Percentiles rank a stretch among this genome's conserved stretches.
phyloP scores from a whole-genome alignment of 768 basidiomycete species.

The Galerina sulciceps region DNA sequence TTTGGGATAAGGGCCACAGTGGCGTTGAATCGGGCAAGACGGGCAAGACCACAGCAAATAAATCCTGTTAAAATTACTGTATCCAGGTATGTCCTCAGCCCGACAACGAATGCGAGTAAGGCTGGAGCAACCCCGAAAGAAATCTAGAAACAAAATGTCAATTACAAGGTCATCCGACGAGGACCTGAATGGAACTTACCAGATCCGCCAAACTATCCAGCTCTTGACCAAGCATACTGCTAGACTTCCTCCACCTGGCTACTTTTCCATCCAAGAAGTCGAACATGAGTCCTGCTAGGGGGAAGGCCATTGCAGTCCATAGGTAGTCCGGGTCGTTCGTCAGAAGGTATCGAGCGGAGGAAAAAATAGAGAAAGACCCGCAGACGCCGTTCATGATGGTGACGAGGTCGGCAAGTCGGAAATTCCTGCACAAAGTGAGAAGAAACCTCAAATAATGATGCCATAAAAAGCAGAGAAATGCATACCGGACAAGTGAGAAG shows the following conservation, averaged over 20 bases:
- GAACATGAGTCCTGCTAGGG: slow-evolving; percentile 94
- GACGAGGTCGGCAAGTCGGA: slow-evolving; percentile 95
- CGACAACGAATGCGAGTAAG: slow-evolving; percentile 88
- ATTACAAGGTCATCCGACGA: slow-evolving; percentile 3
- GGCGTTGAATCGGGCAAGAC: slow-evolving; percentile 97
- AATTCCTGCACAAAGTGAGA: slow-evolving; percentile 68
- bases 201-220: slow-evolving; percentile 96
- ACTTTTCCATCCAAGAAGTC: slow-evolving; percentile 98
- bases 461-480: slow-evolving; percentile 15
- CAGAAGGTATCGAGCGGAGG: slow-evolving; percentile 85
- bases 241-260: slow-evolving; percentile 94
- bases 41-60: slow-evolving; percentile 95
- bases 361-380: slow-evolving; percentile 94
- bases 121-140: slow-evolving; percentile 98
- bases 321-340: slow-evolving; percentile 80
- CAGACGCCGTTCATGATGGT: slow-evolving; percentile 99
- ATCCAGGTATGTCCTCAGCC: slow-evolving; percentile 91
- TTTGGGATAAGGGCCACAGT: slow-evolving; percentile 95
- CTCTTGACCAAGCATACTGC: slow-evolving; percentile 96
- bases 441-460: slow-evolving; percentile 19
- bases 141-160: slow-evolving; percentile 55
- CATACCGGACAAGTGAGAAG: slow-evolving; percentile 94
- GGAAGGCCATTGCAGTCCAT: slow-evolving; percentile 86
- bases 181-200: slow-evolving; percentile 47
- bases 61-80: slow-evolving; percentile 85